Evolutionary conservation across 352 stramenopile genomes (phyloP).

Genomic region (Phytophthora litchii): DNA sequence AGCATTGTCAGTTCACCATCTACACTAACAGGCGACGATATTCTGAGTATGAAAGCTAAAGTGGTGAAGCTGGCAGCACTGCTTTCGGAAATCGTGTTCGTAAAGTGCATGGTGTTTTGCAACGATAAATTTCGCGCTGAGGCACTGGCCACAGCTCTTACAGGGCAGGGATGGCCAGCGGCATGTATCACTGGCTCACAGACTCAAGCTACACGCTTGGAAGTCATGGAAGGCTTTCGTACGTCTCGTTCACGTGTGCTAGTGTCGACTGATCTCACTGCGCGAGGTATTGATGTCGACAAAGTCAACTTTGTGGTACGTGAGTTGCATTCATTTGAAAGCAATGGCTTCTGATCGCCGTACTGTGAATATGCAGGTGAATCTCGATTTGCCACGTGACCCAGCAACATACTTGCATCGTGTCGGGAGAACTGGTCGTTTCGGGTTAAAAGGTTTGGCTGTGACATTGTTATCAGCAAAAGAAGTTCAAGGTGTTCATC

Average conservation of each 20-base stretch:
- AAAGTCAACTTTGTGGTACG: slow-evolving; percentile 77
- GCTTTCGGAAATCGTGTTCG: slow-evolving; percentile 72
- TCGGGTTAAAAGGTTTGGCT: slow-evolving; percentile 74
- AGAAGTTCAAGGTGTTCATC: slow-evolving; percentile 59
- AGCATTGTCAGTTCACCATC: slow-evolving; percentile 41
- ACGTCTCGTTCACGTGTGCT: slow-evolving; percentile 58
- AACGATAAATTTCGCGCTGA: slow-evolving; percentile 85
- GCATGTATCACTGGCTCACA: slow-evolving; percentile 75
- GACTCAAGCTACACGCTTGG: slow-evolving; percentile 57
- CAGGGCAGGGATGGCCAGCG: slow-evolving; percentile 58
- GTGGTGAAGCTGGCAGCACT: slow-evolving; percentile 56
- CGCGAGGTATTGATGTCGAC: slow-evolving; percentile 78
- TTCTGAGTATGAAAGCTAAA: slow-evolving; percentile 59
- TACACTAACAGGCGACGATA: slow-evolving; percentile 5
- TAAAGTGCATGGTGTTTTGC: slow-evolving; percentile 86
- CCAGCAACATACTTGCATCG: slow-evolving; percentile 82
- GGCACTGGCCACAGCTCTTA: slow-evolving; percentile 58
- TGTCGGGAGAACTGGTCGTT: slow-evolving; percentile 74
- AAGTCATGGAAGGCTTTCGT: slow-evolving; percentile 71
- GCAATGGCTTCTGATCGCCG: not conserved
- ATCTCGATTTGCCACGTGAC: slow-evolving; percentile 73
- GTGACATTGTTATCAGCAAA: slow-evolving; percentile 60
- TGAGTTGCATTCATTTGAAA: not conserved
- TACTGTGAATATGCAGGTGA: slow-evolving; percentile 43
- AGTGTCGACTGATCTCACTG: slow-evolving; percentile 80